phyloP scores from a whole-genome alignment of 108 stramenopile species.

The Nitzschia sp. region DNA sequence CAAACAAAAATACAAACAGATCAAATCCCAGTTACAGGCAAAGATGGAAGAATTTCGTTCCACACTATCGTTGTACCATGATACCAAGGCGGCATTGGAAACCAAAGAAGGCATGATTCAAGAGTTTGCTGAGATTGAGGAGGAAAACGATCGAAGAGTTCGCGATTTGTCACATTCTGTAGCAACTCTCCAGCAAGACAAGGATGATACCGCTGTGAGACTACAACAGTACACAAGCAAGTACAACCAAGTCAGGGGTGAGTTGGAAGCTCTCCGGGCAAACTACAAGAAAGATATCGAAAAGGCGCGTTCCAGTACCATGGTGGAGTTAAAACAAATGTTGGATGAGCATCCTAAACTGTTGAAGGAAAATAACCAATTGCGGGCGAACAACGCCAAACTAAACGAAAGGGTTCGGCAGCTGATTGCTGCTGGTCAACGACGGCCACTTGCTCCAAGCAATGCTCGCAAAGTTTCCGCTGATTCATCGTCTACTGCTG shows the following conservation, averaged over 20 bases:
- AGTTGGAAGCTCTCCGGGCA: neutral
- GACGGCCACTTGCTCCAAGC: neutral
- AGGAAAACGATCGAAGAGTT: too few species aligned
- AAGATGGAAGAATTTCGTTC: conserved; percentile 5
- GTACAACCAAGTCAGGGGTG: neutral
- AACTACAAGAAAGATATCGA: conserved; percentile 9
- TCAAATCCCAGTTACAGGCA: conserved; percentile 7
- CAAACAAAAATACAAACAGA: conserved; percentile 13
- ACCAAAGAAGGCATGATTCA: too few species aligned
- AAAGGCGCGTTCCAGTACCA: conserved; percentile 4
- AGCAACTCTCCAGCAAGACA: too few species aligned
- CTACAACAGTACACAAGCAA: too few species aligned
- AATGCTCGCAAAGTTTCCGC: neutral
- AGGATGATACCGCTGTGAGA: too few species aligned
- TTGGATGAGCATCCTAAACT: conserved; percentile 18
- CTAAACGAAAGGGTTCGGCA: neutral
- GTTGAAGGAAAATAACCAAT: conserved; percentile 5
- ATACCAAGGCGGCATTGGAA: too few species aligned
- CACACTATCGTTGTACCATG: too few species aligned
- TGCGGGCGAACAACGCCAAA: neutral
- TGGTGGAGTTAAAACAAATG: conserved; percentile 20
- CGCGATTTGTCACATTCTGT: too few species aligned
- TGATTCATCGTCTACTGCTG: neutral
- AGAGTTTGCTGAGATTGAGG: too few species aligned
- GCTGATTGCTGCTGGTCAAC: too few species aligned